Percentiles rank a stretch among this genome's conserved stretches.
These are phyloP conservation scores for Xylaria sp. DNA, from an alignment of 2,329 filamentous ascomycete genomes.

Conservation along the genomic window DNA sequence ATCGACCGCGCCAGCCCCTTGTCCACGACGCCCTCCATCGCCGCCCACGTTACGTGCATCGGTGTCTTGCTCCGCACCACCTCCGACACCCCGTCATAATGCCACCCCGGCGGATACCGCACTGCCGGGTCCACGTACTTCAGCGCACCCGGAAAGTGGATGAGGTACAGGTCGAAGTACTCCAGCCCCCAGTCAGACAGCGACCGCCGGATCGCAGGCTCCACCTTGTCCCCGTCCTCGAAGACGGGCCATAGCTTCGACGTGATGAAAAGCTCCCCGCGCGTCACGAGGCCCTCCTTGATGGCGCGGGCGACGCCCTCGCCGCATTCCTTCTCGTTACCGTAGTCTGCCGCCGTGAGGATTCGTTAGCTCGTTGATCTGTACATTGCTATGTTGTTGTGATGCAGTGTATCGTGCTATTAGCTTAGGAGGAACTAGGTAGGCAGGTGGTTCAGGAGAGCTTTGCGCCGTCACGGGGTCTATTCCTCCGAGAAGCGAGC, in stretches of 20 bases:
- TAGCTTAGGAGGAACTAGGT: background rate
- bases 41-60: conserved; percentile 84
- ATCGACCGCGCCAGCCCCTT: conserved; percentile 76
- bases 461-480: conserved; percentile 15
- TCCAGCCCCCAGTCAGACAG: conserved; percentile 85
- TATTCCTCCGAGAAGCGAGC: conserved; percentile 32
- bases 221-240: conserved; percentile 81
- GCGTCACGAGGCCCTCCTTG: conserved; percentile 81
- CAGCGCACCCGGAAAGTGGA: conserved; percentile 89
- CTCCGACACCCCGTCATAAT: conserved; percentile 70
- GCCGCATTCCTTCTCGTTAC: conserved; percentile 82
- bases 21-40: conserved; percentile 79
- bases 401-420: background rate
- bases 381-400: background rate
- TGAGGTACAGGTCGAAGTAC: conserved; percentile 90
- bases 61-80: conserved; percentile 73
- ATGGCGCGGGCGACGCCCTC: conserved; percentile 82
- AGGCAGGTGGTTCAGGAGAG: conserved; percentile 19
- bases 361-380: conserved; percentile 19
- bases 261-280: conserved; percentile 89
- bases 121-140: conserved; percentile 84
- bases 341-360: conserved; percentile 69
- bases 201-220: conserved; percentile 79
- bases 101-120: conserved; percentile 84
- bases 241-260: conserved; percentile 95